These are phyloP conservation scores for Mortierella sp. DNA, from an alignment of 371 early-diverging fungal genomes.

Conservation along the genomic window DNA sequence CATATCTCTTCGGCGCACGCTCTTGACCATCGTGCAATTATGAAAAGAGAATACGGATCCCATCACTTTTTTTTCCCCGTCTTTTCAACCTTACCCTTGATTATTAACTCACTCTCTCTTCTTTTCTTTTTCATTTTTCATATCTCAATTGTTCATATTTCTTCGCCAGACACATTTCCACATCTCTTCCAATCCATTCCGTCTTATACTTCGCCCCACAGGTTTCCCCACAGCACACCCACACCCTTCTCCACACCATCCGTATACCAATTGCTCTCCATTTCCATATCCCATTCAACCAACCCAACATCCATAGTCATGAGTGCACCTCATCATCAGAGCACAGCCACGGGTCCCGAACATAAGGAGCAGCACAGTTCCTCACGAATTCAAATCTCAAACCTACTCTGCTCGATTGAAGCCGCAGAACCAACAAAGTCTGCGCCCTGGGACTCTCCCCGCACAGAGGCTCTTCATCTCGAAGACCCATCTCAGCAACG, in stretches of 20 bases:
- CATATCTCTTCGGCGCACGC: not conserved
- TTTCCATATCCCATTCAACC: not conserved
- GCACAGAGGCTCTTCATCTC: conserved; percentile 29
- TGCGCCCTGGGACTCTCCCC: conserved; percentile 31
- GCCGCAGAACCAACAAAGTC: conserved; percentile 18
- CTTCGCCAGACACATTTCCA: not conserved
- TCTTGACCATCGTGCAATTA: not conserved
- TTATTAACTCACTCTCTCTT: not conserved
- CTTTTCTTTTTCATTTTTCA: not conserved
- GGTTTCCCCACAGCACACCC: not conserved
- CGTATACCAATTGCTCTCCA: not conserved
- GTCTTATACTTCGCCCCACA: not conserved
- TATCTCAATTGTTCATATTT: not conserved
- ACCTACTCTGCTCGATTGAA: conserved; percentile 41
- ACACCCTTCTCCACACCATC: not conserved
- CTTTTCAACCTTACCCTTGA: not conserved
- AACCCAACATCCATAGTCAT: not conserved
- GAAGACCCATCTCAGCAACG: conserved; percentile 10
- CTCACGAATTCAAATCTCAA: conserved; percentile 33
- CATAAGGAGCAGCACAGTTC: conserved; percentile 21
- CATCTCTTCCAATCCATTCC: not conserved
- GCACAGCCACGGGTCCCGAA: conserved; percentile 8
- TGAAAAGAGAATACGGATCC: conserved; percentile 1
- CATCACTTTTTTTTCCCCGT: not conserved
- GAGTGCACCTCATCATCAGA: conserved; percentile 36